Conservation (phyloP, 805 yeast species). For the Metschnikowia similis region DNA sequence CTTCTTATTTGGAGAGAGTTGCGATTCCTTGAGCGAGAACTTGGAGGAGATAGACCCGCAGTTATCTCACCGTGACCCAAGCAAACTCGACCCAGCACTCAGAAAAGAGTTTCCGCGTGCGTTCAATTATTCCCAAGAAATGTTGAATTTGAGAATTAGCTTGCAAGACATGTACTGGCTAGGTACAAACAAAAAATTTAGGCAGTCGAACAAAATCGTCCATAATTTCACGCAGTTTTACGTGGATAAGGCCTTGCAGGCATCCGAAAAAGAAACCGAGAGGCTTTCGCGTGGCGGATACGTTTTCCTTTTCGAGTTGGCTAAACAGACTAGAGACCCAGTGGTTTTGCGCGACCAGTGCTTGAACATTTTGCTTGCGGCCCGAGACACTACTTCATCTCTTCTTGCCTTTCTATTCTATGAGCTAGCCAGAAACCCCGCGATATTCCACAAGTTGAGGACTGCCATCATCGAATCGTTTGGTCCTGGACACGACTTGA, state of each 20-base stretch:
- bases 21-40: slow-evolving; percentile 14
- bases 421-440: slow-evolving; percentile 43
- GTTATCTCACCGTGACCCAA: background rate
- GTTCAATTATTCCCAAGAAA: slow-evolving; percentile 13
- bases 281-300: slow-evolving; percentile 34
- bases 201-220: slow-evolving; percentile 11
- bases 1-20: slow-evolving; percentile 17
- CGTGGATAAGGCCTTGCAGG: slow-evolving; percentile 34
- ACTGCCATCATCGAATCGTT: slow-evolving; percentile 29
- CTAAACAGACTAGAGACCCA: slow-evolving; percentile 46
- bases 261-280: slow-evolving; percentile 28
- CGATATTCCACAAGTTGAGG: slow-evolving; percentile 34
- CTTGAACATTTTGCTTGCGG: slow-evolving; percentile 49
- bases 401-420: slow-evolving; percentile 43
- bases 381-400: slow-evolving; percentile 54
- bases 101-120: slow-evolving; percentile 12
- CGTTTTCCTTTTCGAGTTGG: slow-evolving; percentile 46
- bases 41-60: slow-evolving; percentile 1
- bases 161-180: slow-evolving; percentile 14
- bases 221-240: slow-evolving; percentile 25
- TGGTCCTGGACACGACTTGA: slow-evolving; percentile 33
- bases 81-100: slow-evolving; percentile 9
- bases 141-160: slow-evolving; percentile 10
- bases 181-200: slow-evolving; percentile 9
- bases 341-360: slow-evolving; percentile 46